Evolutionary conservation across 169 alveolate genomes (phyloP).

Genomic region (Neospora caninum): DNA sequence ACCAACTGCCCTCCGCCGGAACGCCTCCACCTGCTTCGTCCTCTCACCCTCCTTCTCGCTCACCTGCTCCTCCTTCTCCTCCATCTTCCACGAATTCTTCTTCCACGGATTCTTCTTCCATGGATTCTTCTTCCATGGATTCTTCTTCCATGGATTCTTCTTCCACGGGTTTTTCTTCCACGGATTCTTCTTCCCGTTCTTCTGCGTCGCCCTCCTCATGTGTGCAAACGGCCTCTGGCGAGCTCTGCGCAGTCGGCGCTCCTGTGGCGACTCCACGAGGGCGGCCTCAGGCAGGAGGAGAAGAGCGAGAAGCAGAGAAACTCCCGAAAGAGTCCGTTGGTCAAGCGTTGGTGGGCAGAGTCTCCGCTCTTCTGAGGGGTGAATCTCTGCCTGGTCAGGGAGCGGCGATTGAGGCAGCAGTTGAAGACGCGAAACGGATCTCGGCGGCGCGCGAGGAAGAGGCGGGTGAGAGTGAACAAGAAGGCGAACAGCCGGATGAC

Average conservation of each 20-base stretch:
- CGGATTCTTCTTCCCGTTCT: too few species aligned
- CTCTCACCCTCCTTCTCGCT: not conserved
- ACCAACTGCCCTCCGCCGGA: not conserved
- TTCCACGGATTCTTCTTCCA: not conserved
- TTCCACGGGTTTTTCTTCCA: too few species aligned
- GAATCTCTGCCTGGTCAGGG: not conserved
- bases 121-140: too few species aligned
- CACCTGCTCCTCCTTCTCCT: not conserved
- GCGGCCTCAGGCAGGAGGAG: too few species aligned
- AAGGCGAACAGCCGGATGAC: not conserved
- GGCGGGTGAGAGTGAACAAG: not conserved
- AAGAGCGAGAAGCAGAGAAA: too few species aligned
- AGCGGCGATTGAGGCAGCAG: conserved; percentile 17
- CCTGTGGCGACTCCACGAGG: too few species aligned
- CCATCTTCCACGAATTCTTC: not conserved
- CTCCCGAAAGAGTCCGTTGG: not conserved
- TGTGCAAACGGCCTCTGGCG: too few species aligned
- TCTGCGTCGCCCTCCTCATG: too few species aligned
- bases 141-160: too few species aligned
- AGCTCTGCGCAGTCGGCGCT: too few species aligned
- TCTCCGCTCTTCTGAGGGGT: not conserved
- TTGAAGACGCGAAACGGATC: not conserved
- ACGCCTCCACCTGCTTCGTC: not conserved
- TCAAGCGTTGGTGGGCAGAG: not conserved
- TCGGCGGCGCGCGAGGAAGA: not conserved